These are phyloP conservation scores for Trifolium fragiferum DNA, from an alignment of 306 rosid species.

Conservation along the genomic window DNA sequence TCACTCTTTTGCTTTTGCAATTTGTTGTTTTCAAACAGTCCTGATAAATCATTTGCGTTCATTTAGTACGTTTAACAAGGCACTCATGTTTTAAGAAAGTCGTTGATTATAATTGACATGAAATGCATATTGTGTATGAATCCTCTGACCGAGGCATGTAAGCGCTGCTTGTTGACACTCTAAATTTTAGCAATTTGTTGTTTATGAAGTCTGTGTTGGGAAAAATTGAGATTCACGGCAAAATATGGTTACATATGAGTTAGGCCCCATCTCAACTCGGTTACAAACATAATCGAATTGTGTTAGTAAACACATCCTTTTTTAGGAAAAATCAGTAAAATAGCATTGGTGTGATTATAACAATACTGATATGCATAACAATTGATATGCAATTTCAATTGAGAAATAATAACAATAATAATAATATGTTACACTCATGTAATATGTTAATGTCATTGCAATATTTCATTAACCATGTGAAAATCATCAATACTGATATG, in stretches of 20 bases:
- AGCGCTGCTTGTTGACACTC: not conserved
- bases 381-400: too few relatives aligned
- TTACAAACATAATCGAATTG: not conserved
- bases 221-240: not conserved
- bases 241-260: not conserved
- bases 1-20: not conserved
- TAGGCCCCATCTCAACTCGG: not conserved
- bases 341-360: too few relatives aligned
- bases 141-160: not conserved
- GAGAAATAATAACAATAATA: too few relatives aligned
- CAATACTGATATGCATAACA: too few relatives aligned
- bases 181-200: not conserved
- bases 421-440: not conserved
- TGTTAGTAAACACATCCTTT: not conserved
- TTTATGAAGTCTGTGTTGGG: not conserved
- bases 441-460: not conserved
- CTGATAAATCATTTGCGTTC: not conserved
- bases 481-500: conserved; percentile 1
- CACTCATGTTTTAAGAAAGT: not conserved
- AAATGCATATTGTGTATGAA: not conserved
- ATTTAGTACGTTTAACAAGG: not conserved
- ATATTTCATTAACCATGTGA: conserved; percentile 5
- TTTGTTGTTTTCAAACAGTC: not conserved
- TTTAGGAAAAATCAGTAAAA: too few relatives aligned
- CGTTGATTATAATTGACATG: not conserved